Evolutionary conservation across 768 basidiomycete genomes (phyloP).

Genomic region (Suillus discolor): DNA sequence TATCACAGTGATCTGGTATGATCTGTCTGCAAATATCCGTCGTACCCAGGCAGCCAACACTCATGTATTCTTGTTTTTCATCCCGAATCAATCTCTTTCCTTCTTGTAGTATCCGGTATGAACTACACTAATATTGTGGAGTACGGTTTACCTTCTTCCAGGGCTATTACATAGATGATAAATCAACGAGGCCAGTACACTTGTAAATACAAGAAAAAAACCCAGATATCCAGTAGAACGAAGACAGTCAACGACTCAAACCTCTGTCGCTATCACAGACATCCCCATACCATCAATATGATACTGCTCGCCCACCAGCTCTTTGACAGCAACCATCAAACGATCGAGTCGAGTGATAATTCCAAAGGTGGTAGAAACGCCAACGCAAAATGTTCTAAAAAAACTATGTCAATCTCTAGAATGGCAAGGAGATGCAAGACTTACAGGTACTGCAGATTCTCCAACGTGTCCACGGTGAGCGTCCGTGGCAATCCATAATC

Average conservation of each 20-base stretch:
- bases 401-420: conserved; percentile 4
- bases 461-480: conserved; percentile 71
- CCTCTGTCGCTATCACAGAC: conserved; percentile 13
- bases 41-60: not conserved
- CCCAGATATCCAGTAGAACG: not conserved
- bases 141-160: not conserved
- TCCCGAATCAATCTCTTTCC: not conserved
- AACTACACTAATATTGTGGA: not conserved
- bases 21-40: conserved; percentile 1
- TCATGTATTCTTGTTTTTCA: not conserved
- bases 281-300: conserved; percentile 73
- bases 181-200: not conserved
- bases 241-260: not conserved
- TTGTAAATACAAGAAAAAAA: too few species aligned
- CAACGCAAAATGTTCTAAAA: conserved; percentile 67
- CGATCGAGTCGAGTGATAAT: conserved; percentile 76
- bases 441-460: conserved; percentile 79
- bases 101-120: not conserved
- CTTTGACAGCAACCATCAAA: conserved; percentile 81
- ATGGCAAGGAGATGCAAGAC: conserved; percentile 30
- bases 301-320: conserved; percentile 85
- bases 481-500: conserved; percentile 73
- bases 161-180: not conserved
- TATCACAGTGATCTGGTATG: not conserved
- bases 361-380: conserved; percentile 66